Percentiles rank a stretch among this genome's conserved stretches.
Conservation (phyloP, 2,329 filamentous ascomycete genomes). For the Fusarium sp. region DNA sequence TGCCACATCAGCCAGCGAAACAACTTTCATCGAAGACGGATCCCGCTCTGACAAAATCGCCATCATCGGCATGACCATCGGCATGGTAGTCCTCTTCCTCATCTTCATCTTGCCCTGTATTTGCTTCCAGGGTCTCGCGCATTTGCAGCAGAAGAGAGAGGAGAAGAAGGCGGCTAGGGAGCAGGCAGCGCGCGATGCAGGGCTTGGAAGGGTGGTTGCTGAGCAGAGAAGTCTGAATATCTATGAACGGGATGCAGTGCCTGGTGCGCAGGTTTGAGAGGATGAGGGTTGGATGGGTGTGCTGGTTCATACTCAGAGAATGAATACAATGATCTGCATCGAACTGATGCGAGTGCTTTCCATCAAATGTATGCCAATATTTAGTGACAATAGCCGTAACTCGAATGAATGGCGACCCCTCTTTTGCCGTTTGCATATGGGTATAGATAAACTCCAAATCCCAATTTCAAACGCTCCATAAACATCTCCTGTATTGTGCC, state of each 20-base stretch:
- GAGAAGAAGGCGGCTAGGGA: neutral
- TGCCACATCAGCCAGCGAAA: neutral
- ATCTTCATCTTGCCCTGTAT: constrained; percentile 26
- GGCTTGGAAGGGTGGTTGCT: neutral
- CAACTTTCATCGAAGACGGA: neutral
- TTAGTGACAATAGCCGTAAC: neutral
- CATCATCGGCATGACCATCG: constrained; percentile 6
- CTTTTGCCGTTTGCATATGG: neutral
- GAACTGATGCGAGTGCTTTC: neutral
- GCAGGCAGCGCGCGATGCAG: neutral
- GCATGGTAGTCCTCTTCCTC: neutral
- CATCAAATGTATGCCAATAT: neutral
- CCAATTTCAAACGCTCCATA: neutral
- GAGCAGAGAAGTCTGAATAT: neutral
- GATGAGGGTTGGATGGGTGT: neutral
- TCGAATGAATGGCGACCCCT: neutral
- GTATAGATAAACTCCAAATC: neutral
- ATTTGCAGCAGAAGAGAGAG: constrained; percentile 7
- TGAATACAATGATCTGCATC: neutral
- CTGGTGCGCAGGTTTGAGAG: neutral
- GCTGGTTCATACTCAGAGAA: neutral
- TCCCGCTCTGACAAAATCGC: neutral
- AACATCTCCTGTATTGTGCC: neutral
- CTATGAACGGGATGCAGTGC: neutral
- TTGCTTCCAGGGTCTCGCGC: constrained; percentile 8